Base-by-base conservation (phyloP, 2,329 filamentous ascomycete species). In the Alternaria novae-zelandiae region DNA sequence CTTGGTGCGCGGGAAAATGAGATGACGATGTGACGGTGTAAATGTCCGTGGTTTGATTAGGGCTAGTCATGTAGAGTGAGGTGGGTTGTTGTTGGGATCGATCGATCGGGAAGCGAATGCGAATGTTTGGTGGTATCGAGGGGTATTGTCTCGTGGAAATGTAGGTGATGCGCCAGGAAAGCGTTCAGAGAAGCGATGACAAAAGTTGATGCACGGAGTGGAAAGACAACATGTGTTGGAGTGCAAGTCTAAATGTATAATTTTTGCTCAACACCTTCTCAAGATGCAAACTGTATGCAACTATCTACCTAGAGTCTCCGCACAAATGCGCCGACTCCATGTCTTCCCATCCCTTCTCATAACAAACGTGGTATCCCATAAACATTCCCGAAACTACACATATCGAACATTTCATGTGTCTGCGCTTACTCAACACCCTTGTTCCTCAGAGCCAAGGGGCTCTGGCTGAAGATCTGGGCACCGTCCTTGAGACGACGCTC, bases 401-500 rank as follows among this genome's bases (percentile, higher is more conserved):
- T 69, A 63, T 65, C 50, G 58, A 67, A 63, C 56, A 64, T 51
- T 57, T 49, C 26, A 45, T 50, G 56, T 64, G 30, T 54, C 57
- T 43, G 44, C 59, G 41, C 57, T 44, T 74, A 69, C 41, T 70
- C 70, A 53, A 69, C 67, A 21, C 59, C 59, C 61, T 71, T 73
- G 65, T 70, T 69, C 57, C 72, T 84, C 54, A 66, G 46, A 8
- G 65, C 66, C n/a, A 70, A 59, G 43, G 68, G 56, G n/a, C 61
- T n/a, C 80, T 86, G 84, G 9, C 71, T 65, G 75, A 88, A 89
- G 61, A 83, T 76, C 80, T 89, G 87, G 53, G 86, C 86, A 70
- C 88, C 88, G 59, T 90, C 88, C 53, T 86, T 83, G 65, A 90
- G 81, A 66, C 88, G 83, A 65, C 88, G 82, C 83, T 90, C 88